phyloP scores from a whole-genome alignment of 345 rosid genomes.

The Syzygium grande region DNA sequence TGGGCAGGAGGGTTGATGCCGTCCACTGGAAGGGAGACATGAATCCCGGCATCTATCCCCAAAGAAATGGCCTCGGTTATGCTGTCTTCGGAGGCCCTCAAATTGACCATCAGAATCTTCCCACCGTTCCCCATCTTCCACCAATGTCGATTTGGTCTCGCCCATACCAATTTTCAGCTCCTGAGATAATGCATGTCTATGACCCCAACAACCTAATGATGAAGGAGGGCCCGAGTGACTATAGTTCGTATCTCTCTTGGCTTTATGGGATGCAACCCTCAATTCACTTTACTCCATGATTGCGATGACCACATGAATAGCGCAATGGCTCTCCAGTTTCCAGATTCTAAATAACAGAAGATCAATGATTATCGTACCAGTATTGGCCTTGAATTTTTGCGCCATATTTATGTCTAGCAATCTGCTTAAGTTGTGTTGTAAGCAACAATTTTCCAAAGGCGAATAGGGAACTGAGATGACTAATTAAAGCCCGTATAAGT shows the following conservation, averaged over 20 bases:
- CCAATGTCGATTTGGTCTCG: background rate
- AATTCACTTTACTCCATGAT: background rate
- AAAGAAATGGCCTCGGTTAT: background rate
- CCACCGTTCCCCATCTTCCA: background rate
- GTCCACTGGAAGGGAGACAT: background rate
- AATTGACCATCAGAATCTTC: background rate
- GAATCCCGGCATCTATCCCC: background rate
- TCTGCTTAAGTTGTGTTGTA: background rate
- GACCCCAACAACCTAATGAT: background rate
- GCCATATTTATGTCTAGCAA: background rate
- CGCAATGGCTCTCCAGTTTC: background rate
- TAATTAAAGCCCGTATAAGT: background rate
- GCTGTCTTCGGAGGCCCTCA: background rate
- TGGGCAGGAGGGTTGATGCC: background rate
- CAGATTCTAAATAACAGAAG: background rate
- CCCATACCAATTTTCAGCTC: background rate
- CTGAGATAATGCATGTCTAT: background rate
- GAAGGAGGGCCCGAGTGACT: background rate
- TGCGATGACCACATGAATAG: background rate
- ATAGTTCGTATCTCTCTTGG: background rate
- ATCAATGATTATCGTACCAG: background rate
- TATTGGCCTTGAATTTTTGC: background rate
- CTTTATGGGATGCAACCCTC: background rate
- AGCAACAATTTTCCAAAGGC: background rate
- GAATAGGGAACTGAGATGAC: rapidly evolving